Conservation (phyloP, 2,329 filamentous ascomycete genomes). For the Colletotrichum noveboracense region DNA sequence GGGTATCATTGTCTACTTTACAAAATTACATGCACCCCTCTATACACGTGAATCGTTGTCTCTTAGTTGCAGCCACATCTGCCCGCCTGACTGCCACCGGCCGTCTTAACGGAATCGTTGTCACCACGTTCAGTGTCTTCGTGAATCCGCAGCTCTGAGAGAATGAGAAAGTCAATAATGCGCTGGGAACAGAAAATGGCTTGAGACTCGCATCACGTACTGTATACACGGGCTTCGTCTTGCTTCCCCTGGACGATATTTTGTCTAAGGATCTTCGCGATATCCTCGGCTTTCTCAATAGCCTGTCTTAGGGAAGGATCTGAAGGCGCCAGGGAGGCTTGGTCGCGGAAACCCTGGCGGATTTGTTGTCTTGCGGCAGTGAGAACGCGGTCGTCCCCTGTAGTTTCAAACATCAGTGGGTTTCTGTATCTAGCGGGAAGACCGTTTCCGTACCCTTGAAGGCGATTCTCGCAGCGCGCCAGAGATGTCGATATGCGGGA, state of each 20-base stretch:
- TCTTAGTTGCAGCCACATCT: slow-evolving; percentile 36
- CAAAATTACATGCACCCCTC: neutral
- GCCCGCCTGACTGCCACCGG: slow-evolving; percentile 37
- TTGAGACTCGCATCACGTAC: slow-evolving; percentile 51
- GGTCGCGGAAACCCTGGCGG: slow-evolving; percentile 74
- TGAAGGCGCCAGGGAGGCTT: slow-evolving; percentile 61
- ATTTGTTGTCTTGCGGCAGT: slow-evolving; percentile 75
- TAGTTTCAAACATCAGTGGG: neutral
- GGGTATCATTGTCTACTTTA: slow-evolving; percentile 22
- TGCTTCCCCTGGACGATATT: slow-evolving; percentile 87
- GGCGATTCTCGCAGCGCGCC: slow-evolving; percentile 81
- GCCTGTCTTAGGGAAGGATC: slow-evolving; percentile 66
- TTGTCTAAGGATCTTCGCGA: slow-evolving; percentile 78
- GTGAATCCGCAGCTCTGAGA: slow-evolving; percentile 84
- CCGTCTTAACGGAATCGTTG: slow-evolving; percentile 85
- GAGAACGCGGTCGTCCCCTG: slow-evolving; percentile 75
- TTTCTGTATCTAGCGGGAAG: neutral
- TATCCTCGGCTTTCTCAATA: slow-evolving; percentile 80
- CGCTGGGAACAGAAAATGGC: neutral
- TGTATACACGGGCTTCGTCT: slow-evolving; percentile 58
- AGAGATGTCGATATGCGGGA: slow-evolving; percentile 78
- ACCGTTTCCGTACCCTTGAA: slow-evolving; percentile 70
- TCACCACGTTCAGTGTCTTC: slow-evolving; percentile 89
- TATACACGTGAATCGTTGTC: slow-evolving; percentile 27
- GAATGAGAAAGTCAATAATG: neutral